Evolutionary conservation across 345 rosid species (phyloP).

Genomic region (Hibiscus tridactylites): DNA sequence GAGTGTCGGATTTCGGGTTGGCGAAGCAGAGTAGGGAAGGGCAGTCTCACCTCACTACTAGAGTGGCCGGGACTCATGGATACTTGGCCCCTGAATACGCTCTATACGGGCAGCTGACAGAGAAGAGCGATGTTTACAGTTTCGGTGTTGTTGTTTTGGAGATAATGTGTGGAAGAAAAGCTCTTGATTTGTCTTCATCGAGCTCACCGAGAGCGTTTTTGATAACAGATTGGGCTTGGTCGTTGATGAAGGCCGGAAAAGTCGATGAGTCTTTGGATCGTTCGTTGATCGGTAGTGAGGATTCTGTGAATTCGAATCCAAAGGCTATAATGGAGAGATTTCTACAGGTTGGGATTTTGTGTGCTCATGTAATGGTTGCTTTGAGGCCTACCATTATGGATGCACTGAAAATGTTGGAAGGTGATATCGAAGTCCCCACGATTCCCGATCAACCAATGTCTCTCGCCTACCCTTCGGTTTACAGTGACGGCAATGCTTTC

Average conservation of each 20-base stretch:
- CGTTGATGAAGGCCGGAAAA: constrained; percentile 64
- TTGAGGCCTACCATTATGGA: constrained; percentile 73
- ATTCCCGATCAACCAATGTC: constrained; percentile 28
- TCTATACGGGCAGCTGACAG: constrained; percentile 80
- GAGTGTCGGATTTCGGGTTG: constrained; percentile 91
- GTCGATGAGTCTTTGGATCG: constrained; percentile 49
- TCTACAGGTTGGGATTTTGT: constrained; percentile 70
- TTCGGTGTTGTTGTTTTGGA: constrained; percentile 85
- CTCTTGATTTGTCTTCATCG: constrained; percentile 59
- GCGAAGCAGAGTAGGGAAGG: constrained; percentile 84
- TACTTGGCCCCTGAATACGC: constrained; percentile 94
- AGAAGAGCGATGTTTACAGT: constrained; percentile 90
- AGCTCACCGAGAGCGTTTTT: constrained; percentile 52
- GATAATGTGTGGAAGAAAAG: constrained; percentile 85
- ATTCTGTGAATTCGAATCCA: constrained; percentile 44
- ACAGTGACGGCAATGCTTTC: constrained; percentile 28
- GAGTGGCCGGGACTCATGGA: constrained; percentile 96
- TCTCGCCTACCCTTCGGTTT: constrained; percentile 39
- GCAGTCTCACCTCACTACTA: constrained; percentile 85
- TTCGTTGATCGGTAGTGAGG: constrained; percentile 34
- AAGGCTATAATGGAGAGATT: constrained; percentile 78
- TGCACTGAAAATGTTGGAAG: constrained; percentile 87
- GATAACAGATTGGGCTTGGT: constrained; percentile 96
- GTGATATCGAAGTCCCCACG: constrained; percentile 73
- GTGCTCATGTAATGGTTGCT: constrained; percentile 94